Percentiles rank a stretch among this genome's conserved stretches.
phyloP scores from a whole-genome alignment of 164 flowering plant species.

The Vitis amurensis region DNA sequence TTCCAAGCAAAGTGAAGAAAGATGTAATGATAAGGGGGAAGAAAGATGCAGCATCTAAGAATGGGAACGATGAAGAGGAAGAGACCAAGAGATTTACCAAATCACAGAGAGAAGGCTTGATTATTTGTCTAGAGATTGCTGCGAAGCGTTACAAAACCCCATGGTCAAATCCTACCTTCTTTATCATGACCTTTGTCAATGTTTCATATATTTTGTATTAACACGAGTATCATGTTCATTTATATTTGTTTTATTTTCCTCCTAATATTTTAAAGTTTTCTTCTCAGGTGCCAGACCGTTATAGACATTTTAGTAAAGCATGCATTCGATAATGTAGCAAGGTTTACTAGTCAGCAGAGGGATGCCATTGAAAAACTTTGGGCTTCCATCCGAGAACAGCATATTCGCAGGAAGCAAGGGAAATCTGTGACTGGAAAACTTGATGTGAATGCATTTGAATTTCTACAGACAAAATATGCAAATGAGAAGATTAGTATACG shows the following conservation, averaged over 20 bases:
- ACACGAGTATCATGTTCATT: no score
- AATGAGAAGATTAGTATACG: slow-evolving; percentile 88
- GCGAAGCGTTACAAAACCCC: slow-evolving; percentile 78
- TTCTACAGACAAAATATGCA: slow-evolving; percentile 83
- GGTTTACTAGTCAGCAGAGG: slow-evolving; percentile 79
- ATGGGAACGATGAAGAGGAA: slow-evolving; percentile 51
- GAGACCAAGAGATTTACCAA: slow-evolving; percentile 66
- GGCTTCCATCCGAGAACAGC: slow-evolving; percentile 84
- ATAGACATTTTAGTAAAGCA: slow-evolving; percentile 89
- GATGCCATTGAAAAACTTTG: slow-evolving; percentile 84
- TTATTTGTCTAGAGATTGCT: slow-evolving; percentile 78
- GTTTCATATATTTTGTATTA: no score
- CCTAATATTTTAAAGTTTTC: not conserved
- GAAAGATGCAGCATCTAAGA: slow-evolving; percentile 39
- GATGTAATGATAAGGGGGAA: slow-evolving; percentile 53
- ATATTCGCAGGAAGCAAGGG: slow-evolving; percentile 79
- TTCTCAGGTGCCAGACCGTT: slow-evolving; percentile 87
- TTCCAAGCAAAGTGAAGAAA: slow-evolving; percentile 46
- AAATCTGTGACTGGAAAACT: slow-evolving; percentile 91
- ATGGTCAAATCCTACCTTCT: slow-evolving; percentile 44
- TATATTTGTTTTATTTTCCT: not conserved
- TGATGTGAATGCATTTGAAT: slow-evolving; percentile 88
- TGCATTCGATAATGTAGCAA: slow-evolving; percentile 76
- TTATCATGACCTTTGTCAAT: not conserved
- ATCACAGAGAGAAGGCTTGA: slow-evolving; percentile 75